Base-by-base conservation (phyloP, 2,329 filamentous ascomycete genomes). In the Aspergillus latus region DNA sequence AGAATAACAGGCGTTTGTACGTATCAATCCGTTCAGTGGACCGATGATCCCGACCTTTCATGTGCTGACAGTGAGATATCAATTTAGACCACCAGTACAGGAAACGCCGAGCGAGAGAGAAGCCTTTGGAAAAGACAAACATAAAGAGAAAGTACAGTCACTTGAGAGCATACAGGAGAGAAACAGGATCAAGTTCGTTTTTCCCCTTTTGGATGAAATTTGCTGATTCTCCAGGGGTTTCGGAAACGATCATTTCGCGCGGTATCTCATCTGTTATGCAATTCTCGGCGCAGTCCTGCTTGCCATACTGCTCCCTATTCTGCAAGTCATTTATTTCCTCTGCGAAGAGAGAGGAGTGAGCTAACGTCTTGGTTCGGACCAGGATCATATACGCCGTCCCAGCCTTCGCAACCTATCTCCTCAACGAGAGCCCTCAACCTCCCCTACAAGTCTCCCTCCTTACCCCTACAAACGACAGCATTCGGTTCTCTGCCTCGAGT, bases 401-500 rank as follows among this genome's bases (percentile, higher is more conserved):
- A 2, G 55, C 55, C 39, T 58, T 58, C 50, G 55, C 45, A 32
- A 15, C 13, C 8, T 58, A 58, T 28, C 39, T 58, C 8, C 39
- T 58, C 21, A 39, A 58, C 40, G n/a, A 40, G 32, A 34, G 46
- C 28, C 46, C 55, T 39, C 49, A 54, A 30, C 55, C 55, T 3
- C 15, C 43, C 13, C 39, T 54, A 4, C 30, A 58, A 11, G 34
- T 58, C 9, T 46, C 30, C 21, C 50, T 58, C 7, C 16, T 58
- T 1, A 49, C 50, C 29, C 55, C 55, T 2, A 54, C 29, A n/a
- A 58, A 58, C 50, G 50, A 58, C 40, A 58, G 50, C 26, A 58
- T 58, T 34, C 50, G 54, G 7, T 58, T 58, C 37, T 58, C 55
- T 2, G 26, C 53, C 10, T 16, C 51, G 30, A 58, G 46, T 40